Conservation (phyloP, 2,329 filamentous ascomycete species). For the Fusarium penzigii region DNA sequence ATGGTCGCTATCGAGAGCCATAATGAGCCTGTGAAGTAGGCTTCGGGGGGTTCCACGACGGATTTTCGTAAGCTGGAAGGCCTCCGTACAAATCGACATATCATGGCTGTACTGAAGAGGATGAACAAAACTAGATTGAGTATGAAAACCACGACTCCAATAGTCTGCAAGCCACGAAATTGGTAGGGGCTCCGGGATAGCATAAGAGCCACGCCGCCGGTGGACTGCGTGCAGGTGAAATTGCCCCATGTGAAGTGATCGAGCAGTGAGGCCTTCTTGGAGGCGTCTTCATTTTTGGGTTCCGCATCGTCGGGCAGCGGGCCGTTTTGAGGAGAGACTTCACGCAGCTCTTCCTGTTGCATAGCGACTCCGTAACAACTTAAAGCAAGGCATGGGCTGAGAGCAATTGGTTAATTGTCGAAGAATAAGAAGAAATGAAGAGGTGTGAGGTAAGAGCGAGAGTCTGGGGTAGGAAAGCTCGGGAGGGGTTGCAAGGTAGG, state of each 20-base stretch:
- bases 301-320: too few species aligned
- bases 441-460: too few species aligned
- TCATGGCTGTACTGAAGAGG: not conserved
- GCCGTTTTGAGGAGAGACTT: too few species aligned
- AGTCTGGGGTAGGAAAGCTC: too few species aligned
- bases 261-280: too few species aligned
- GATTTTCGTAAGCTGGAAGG: not conserved
- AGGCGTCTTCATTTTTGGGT: too few species aligned
- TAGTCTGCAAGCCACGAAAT: not conserved
- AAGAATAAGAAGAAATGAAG: too few species aligned
- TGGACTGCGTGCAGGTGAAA: not conserved
- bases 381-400: too few species aligned
- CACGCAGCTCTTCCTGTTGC: too few species aligned
- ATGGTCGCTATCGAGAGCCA: constrained; percentile 2
- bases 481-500: too few species aligned
- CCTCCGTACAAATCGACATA: not conserved
- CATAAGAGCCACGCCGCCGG: not conserved
- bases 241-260: not conserved
- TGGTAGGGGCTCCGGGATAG: not conserved
- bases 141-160: not conserved
- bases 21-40: not conserved
- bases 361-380: too few species aligned
- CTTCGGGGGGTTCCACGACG: not conserved
- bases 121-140: constrained; percentile 1
- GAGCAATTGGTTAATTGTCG: too few species aligned